phyloP scores from a whole-genome alignment of 352 stramenopile genomes.

The Albugo candida region DNA sequence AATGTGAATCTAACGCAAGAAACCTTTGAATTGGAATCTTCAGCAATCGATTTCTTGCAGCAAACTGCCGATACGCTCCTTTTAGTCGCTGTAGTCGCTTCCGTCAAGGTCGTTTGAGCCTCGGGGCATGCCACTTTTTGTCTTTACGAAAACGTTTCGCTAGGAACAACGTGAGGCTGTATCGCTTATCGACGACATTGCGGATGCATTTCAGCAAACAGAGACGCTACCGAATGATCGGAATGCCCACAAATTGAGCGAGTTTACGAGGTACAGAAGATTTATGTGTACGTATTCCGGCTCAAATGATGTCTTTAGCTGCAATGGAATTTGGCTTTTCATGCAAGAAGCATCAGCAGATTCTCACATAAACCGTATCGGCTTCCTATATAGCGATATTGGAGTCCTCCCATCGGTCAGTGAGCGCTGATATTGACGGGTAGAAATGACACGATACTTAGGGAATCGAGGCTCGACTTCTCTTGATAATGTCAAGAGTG shows the following conservation, averaged over 20 bases:
- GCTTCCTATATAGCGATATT: too few relatives aligned
- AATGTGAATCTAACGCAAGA: conserved; percentile 18
- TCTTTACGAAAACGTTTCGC: neutral
- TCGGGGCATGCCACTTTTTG: neutral
- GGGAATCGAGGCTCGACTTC: too few relatives aligned
- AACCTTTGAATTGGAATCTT: conserved; percentile 50
- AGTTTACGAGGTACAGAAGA: conserved; percentile 37
- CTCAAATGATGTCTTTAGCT: too few relatives aligned
- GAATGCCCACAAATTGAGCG: conserved; percentile 28
- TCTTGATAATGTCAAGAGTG: too few relatives aligned
- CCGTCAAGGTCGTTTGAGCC: conserved; percentile 12
- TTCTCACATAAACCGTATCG: too few relatives aligned
- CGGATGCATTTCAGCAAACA: conserved; percentile 4
- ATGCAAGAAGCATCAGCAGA: too few relatives aligned
- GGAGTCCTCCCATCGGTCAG: too few relatives aligned
- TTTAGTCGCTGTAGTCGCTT: conserved; percentile 42
- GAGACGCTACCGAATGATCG: conserved; percentile 6
- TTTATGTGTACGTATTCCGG: conserved; percentile 8
- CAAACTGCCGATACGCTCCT: conserved; percentile 37
- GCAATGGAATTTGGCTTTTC: too few relatives aligned
- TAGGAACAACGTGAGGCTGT: neutral
- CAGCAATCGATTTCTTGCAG: conserved; percentile 54
- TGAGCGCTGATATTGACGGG: too few relatives aligned
- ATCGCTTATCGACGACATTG: conserved; percentile 17
- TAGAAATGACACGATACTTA: too few relatives aligned